These are phyloP conservation scores for Solanum piurae DNA, from an alignment of 257 asterid genomes.

Conservation along the genomic window DNA sequence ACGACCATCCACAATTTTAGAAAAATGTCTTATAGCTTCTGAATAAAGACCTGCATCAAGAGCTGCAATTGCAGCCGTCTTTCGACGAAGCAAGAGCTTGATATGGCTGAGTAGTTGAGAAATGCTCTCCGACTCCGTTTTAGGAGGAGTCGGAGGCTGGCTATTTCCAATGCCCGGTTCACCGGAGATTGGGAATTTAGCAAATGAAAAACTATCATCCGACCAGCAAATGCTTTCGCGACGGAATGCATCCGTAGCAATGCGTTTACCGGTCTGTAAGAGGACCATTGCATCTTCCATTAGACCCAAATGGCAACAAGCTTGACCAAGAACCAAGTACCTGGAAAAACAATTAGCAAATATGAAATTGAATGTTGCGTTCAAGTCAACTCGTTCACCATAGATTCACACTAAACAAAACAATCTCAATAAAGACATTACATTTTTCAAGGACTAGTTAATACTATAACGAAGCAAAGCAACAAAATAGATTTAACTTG, in stretches of 20 bases:
- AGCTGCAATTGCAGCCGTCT: conserved; percentile 69
- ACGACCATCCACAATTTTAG: conserved; percentile 67
- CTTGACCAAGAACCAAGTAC: conserved; percentile 81
- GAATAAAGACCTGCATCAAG: conserved; percentile 56
- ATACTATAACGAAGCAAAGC: neutral
- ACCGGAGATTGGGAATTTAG: conserved; percentile 34
- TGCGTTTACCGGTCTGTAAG: conserved; percentile 85
- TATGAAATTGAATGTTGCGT: neutral
- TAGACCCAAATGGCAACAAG: conserved; percentile 86
- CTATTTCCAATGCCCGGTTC: conserved; percentile 17
- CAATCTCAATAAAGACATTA: neutral
- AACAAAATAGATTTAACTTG: neutral
- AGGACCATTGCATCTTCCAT: conserved; percentile 96
- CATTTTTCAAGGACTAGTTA: neutral
- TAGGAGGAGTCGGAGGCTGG: conserved; percentile 30
- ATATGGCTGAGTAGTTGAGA: conserved; percentile 63
- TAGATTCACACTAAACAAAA: neutral
- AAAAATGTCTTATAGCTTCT: conserved; percentile 64
- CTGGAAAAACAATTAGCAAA: conserved; percentile 19
- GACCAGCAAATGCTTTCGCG: conserved; percentile 82
- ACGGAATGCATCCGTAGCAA: conserved; percentile 81
- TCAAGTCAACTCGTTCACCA: neutral
- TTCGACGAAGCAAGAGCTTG: conserved; percentile 62
- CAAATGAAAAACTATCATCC: conserved; percentile 64
- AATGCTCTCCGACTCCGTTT: conserved; percentile 48